Evolutionary conservation across 2,329 filamentous ascomycete genomes (phyloP), one percentile per base, ranked within the genome.

Genomic region (Ophiocordyceps camponoti-saundersi): DNA sequence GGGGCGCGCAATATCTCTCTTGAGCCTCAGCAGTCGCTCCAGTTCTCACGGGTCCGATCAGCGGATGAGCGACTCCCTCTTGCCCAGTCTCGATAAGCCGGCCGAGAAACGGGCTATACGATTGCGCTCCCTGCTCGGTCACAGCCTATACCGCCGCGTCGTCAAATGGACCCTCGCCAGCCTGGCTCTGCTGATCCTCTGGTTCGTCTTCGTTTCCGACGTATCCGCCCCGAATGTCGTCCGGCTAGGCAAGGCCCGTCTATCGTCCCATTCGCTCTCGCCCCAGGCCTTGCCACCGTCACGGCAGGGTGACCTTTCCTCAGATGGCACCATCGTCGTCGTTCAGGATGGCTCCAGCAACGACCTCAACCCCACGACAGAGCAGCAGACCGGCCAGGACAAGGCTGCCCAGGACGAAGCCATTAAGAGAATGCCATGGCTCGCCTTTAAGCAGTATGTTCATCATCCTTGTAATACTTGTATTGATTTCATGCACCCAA

Each of bases 91-190:
- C 10, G 57, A 56, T 30, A 57, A 55, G 41, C 54, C 58, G 3
- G 51, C 54, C 13, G 58, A 64, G 44, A 63, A 65, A 51, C 57
- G 63, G 18, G 63, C 59, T 47, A 57, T 71, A 44, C 60, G 66
- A 47, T 56, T 72, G 21, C 66, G 65, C 50, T 59, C 67, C 7
- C 52, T 76, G 13, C 55, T 77, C n/a, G 62, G 71, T 15, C 67
- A 73, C 53, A 73, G 67, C 52, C 61, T 75, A 34, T 75, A 75
- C 53, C 66, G 71, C 40, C 65, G 73, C 47, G 63, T 76, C 20
- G 57, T 75, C 42, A 59, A 73, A 55, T 76, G 73, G 72, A 62
- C 61, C 6, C 49, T 68, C n/a, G 58, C 64, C 15, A 55, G 66
- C 45, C 57, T 69, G 44, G 50, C 63, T 34, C 55, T 76, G 20